These are phyloP conservation scores for Cucurbita argyrosperma DNA, from an alignment of 306 rosid genomes.

Conservation along the genomic window DNA sequence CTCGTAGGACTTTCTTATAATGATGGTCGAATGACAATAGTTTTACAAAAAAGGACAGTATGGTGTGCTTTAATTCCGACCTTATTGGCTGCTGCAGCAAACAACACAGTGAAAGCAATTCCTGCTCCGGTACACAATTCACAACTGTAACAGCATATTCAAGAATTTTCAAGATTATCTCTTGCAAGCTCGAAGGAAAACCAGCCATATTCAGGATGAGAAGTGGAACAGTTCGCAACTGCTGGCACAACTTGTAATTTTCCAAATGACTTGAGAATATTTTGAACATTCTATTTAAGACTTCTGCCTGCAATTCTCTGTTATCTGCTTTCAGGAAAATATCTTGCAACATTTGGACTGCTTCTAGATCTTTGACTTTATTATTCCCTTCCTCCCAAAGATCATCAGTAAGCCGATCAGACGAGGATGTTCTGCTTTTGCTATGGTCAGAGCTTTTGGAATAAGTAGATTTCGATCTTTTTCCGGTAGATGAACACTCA, in stretches of 20 bases:
- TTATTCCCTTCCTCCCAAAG: slow-evolving; percentile 76
- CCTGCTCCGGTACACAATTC: slow-evolving; percentile 98
- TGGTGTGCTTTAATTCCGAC: slow-evolving; percentile 70
- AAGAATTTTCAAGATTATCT: slow-evolving; percentile 86
- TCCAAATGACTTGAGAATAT: slow-evolving; percentile 92
- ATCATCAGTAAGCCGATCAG: slow-evolving; percentile 66
- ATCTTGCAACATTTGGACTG: slow-evolving; percentile 97
- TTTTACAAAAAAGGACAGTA: slow-evolving; percentile 86
- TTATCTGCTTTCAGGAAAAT: slow-evolving; percentile 80
- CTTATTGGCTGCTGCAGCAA: slow-evolving; percentile 91
- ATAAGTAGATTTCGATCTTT: slow-evolving; percentile 55
- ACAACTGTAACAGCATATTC: slow-evolving; percentile 99
- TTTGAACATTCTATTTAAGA: slow-evolving; percentile 86
- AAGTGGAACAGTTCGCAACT: slow-evolving; percentile 91
- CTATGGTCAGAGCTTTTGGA: slow-evolving; percentile 45
- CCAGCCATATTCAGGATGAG: slow-evolving; percentile 89
- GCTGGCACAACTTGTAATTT: slow-evolving; percentile 87
- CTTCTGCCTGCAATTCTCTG: slow-evolving; percentile 88
- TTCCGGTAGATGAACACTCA: slow-evolving; percentile 36
- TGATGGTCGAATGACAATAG: slow-evolving; percentile 96
- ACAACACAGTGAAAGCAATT: slow-evolving; percentile 96
- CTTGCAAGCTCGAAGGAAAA: slow-evolving; percentile 76
- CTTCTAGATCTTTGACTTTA: slow-evolving; percentile 96
- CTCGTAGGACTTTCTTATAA: slow-evolving; percentile 91
- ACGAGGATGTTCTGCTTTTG: slow-evolving; percentile 58